Evolutionary conservation across 805 yeast genomes (phyloP).

Genomic region (Candida silvicultrix): DNA sequence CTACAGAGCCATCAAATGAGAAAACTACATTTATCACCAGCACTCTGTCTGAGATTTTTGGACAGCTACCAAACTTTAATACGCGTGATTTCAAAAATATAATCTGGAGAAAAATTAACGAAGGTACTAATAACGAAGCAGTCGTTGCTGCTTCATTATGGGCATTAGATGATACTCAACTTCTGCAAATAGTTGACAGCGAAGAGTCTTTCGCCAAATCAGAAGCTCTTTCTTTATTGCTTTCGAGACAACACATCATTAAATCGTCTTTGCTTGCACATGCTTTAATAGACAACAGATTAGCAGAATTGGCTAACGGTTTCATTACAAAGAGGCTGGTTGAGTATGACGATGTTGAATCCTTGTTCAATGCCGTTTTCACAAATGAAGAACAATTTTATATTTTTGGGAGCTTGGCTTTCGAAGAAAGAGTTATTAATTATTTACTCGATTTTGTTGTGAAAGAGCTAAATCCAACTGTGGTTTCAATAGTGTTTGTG

Average conservation of each 20-base stretch:
- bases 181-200: slow-evolving; percentile 6
- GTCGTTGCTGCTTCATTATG: slow-evolving; percentile 25
- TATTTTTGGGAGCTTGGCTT: slow-evolving; percentile 13
- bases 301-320: background rate
- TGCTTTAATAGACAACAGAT: background rate
- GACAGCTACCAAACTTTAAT: slow-evolving; percentile 22
- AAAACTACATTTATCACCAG: slow-evolving; percentile 25
- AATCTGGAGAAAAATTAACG: slow-evolving; percentile 2
- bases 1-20: slow-evolving; percentile 9
- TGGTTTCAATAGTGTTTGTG: slow-evolving; percentile 10
- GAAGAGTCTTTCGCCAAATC: slow-evolving; percentile 5
- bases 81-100: slow-evolving; percentile 7
- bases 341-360: slow-evolving; percentile 8
- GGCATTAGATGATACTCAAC: slow-evolving; percentile 9
- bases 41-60: slow-evolving; percentile 30
- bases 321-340: slow-evolving; percentile 11
- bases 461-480: background rate
- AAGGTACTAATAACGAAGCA: slow-evolving; percentile 8
- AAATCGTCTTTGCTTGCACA: slow-evolving; percentile 3
- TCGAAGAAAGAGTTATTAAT: background rate
- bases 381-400: slow-evolving; percentile 5
- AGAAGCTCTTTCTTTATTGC: slow-evolving; percentile 8
- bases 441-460: slow-evolving; percentile 7
- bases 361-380: slow-evolving; percentile 4
- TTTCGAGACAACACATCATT: slow-evolving; percentile 12